Evolutionary conservation across 139 green algal genomes (phyloP), one percentile per base, ranked within the genome.

Genomic region (Volvox reticuliferus): DNA sequence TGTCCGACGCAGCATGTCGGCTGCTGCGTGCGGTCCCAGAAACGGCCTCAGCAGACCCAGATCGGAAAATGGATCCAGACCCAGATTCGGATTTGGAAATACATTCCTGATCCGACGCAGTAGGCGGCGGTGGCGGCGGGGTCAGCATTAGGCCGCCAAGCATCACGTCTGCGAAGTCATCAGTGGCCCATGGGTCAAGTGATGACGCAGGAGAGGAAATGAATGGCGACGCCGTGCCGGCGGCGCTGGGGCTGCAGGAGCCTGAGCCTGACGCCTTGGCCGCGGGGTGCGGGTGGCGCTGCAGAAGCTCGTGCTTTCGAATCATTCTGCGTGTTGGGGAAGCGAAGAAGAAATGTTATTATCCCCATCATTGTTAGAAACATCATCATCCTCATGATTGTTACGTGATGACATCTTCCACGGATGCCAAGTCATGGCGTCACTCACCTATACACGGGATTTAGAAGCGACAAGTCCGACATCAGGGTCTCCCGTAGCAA

Each of bases 261-360:
- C 50, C 5, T n/a, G 26, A 84, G 12, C 78, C 33, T 14, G n/a
- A n/a, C n/a, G n/a, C n/a, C n/a, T 12, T 24, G 12, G 24, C 1
- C 0, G 30, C 32, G 33, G 21, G 65, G 21, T 67, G 19, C 20
- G 37, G 81, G 12, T 32, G 86, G 2, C 55, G 86, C 12, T 83
- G 73, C 86, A 37, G 71, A 19, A 90, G 73, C 73, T 90, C 86
- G n/a, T 77, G 50, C 69, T 90, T 90, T 30, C 86, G 86, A 69
- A 90, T 90, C 86, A 90, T 83, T 44, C 86, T 90, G 86, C 19
- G 32, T 22, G n/a, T n/a, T n/a, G n/a, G n/a, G n/a, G n/a, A n/a
- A n/a, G n/a, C n/a, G n/a, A n/a, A n/a, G n/a, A n/a, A n/a, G n/a
- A n/a, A n/a, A n/a, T n/a, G n/a, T n/a, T n/a, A n/a, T n/a, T n/a